A percentile compares a stretch with the other conserved stretches of the same genome.
Conservation (phyloP, 1,284 basidiomycete species). For the Trichosporon faecale region DNA sequence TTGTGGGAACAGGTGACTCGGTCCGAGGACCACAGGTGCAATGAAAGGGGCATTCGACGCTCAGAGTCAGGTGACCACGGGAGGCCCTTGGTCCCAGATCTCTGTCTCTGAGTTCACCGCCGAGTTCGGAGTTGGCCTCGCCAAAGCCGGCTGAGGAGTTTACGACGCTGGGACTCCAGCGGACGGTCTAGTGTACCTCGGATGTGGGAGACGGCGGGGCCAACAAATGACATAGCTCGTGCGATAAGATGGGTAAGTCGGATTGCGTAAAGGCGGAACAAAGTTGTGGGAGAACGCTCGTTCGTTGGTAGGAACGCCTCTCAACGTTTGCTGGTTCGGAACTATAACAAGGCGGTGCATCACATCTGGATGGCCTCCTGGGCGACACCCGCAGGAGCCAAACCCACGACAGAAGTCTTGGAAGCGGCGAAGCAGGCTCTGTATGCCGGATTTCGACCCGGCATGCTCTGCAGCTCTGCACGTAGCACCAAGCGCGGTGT, state of each 20-base stretch:
- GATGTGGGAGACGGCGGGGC: not conserved
- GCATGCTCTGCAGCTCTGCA: too few species aligned
- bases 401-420: not conserved
- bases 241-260: not conserved
- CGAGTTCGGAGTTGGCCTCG: not conserved
- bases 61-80: not conserved
- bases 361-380: not conserved
- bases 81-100: not conserved
- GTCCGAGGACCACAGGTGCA: not conserved
- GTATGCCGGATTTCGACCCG: too few species aligned
- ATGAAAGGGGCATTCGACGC: not conserved
- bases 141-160: not conserved
- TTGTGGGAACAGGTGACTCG: not conserved
- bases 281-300: not conserved
- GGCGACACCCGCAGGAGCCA: too few species aligned
- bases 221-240: not conserved
- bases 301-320: not conserved
- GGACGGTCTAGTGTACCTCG: not conserved
- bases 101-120: not conserved
- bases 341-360: not conserved
- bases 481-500: too few species aligned
- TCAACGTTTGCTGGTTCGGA: not conserved
- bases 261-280: not conserved
- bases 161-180: not conserved
- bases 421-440: not conserved